Conservation (phyloP, 345 rosid genomes). For the Eucalyptus erythrocorys region DNA sequence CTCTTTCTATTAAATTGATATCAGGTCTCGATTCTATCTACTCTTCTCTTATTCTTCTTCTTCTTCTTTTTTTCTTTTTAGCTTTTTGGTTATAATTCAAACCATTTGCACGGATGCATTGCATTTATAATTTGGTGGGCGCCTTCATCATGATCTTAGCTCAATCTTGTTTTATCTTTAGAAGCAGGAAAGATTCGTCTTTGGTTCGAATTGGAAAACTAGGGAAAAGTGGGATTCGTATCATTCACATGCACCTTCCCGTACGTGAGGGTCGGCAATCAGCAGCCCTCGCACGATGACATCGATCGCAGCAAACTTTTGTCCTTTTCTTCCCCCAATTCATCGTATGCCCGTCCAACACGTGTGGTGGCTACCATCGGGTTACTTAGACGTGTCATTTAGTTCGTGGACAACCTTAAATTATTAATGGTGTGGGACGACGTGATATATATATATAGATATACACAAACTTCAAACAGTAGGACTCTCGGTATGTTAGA, state of each 20-base stretch:
- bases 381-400: background rate
- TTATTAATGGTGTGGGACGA: too few relatives aligned
- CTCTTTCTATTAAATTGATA: background rate
- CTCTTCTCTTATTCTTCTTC: background rate
- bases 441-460: too few relatives aligned
- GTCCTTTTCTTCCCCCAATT: background rate
- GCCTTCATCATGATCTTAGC: background rate
- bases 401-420: too few relatives aligned
- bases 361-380: background rate
- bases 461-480: background rate
- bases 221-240: background rate
- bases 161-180: rapidly evolving
- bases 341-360: background rate
- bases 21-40: too few relatives aligned
- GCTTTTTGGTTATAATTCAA: background rate
- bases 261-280: background rate
- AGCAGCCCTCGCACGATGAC: background rate
- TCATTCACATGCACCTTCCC: background rate
- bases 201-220: background rate
- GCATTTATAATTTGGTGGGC: background rate
- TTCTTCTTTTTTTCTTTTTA: too few relatives aligned
- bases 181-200: background rate
- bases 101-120: background rate
- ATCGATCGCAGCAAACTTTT: background rate
- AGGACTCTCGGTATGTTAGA: background rate